Conservation (phyloP, 1,284 basidiomycete species). For the Puccinia coronata region DNA sequence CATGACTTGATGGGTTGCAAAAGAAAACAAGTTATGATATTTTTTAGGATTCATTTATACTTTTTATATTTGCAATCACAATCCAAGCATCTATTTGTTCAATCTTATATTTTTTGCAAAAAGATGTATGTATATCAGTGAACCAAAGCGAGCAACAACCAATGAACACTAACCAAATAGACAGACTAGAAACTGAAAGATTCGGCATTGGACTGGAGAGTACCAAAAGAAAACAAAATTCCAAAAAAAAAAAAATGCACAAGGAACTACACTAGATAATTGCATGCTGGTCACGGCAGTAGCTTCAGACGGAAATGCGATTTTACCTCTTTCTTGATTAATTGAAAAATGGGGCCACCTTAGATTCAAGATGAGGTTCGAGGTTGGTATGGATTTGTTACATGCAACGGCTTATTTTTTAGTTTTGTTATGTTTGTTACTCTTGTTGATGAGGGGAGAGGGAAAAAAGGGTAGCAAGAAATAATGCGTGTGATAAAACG, state of each 20-base stretch:
- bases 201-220: neutral
- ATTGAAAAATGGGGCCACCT: neutral
- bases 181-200: neutral
- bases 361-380: neutral
- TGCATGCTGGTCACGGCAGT: too few species aligned
- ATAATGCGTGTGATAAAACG: neutral
- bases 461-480: constrained; percentile 20
- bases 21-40: too few species aligned
- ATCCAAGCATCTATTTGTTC: neutral
- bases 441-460: neutral
- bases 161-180: neutral
- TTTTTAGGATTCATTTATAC: too few species aligned
- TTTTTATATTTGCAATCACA: neutral
- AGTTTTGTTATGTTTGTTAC: neutral
- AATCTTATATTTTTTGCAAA: neutral
- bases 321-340: neutral
- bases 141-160: neutral
- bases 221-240: neutral
- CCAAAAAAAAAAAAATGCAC: neutral
- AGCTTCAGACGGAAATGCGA: neutral
- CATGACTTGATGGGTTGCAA: too few species aligned
- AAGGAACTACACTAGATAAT: neutral
- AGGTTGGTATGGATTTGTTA: neutral
- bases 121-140: neutral
- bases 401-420: constrained; percentile 5